Evolutionary conservation across 2,329 filamentous ascomycete species (phyloP).

Genomic region (Colletotrichum aenigma): DNA sequence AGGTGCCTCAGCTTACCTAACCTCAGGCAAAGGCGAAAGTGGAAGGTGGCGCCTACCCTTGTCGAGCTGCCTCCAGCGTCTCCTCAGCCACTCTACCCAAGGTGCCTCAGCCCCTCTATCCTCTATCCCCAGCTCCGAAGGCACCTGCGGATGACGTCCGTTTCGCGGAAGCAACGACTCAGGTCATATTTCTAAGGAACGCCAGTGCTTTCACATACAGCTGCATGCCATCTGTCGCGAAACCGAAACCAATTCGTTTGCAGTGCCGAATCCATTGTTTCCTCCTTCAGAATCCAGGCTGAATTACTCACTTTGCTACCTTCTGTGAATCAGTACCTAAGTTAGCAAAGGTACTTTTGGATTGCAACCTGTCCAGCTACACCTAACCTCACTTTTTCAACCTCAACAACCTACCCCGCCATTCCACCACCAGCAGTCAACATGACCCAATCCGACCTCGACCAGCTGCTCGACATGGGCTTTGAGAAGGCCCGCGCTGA

Average conservation of each 20-base stretch:
- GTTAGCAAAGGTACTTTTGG: background rate
- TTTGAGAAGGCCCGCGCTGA: slow-evolving; percentile 85
- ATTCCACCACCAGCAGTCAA: slow-evolving; percentile 28
- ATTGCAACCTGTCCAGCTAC: slow-evolving; percentile 6
- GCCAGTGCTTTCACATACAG: background rate
- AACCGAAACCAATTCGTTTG: slow-evolving; percentile 7
- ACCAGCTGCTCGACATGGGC: slow-evolving; percentile 71
- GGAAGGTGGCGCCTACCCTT: background rate
- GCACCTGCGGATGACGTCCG: slow-evolving; percentile 17
- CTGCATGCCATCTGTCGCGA: background rate
- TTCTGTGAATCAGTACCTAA: background rate
- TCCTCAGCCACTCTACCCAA: background rate
- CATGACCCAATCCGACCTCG: slow-evolving; percentile 65
- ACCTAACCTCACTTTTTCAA: slow-evolving; percentile 19
- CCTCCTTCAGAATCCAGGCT: background rate
- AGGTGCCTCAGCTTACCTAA: background rate
- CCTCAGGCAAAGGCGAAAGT: background rate
- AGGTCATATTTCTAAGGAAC: background rate
- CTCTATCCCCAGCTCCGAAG: background rate
- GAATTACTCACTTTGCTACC: background rate
- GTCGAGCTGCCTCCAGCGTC: background rate
- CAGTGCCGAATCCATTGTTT: background rate
- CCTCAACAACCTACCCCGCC: slow-evolving; percentile 13
- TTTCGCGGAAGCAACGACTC: slow-evolving; percentile 10
- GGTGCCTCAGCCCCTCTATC: background rate